These are phyloP conservation scores for Musa schizocarpa DNA, from an alignment of 176 grass and related monocot genomes.

Conservation along the genomic window DNA sequence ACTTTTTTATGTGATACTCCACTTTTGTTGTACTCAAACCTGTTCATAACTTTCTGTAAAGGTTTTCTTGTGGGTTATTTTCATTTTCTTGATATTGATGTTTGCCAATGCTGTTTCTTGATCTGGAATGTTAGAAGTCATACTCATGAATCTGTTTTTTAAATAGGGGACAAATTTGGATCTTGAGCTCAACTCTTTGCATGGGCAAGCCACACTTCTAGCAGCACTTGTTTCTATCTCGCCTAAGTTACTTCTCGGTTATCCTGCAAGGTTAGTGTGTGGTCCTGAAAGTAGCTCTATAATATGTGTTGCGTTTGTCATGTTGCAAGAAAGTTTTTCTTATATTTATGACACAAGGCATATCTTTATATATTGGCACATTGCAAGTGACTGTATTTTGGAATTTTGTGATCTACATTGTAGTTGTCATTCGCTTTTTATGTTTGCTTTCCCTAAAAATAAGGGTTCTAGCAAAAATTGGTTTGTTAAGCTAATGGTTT, in stretches of 20 bases:
- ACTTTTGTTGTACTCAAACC: too few relatives aligned
- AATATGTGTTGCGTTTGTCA: slow-evolving; percentile 1
- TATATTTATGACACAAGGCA: too few relatives aligned
- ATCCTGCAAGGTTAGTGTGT: slow-evolving; percentile 76
- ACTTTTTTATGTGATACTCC: too few relatives aligned
- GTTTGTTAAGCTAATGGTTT: neutral
- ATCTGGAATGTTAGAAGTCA: neutral
- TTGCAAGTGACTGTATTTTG: neutral
- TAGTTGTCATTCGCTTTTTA: too few relatives aligned
- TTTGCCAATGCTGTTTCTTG: too few relatives aligned
- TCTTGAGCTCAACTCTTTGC: slow-evolving; percentile 58
- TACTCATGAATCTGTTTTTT: neutral
- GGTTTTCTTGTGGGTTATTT: too few relatives aligned
- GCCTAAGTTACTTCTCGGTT: slow-evolving; percentile 85
- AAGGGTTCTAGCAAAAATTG: too few relatives aligned
- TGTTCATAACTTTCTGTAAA: too few relatives aligned
- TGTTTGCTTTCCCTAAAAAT: too few relatives aligned
- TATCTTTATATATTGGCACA: neutral
- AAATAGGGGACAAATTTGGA: slow-evolving; percentile 67
- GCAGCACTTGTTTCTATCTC: slow-evolving; percentile 85
- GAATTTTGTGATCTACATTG: too few relatives aligned
- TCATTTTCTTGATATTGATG: too few relatives aligned
- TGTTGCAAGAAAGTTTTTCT: slow-evolving; percentile 4
- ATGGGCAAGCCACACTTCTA: slow-evolving; percentile 82
- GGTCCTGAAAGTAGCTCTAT: neutral